A percentile compares a stretch with the other conserved stretches of the same genome.
phyloP scores from a whole-genome alignment of 1,139 yeast species.

The Candida sp. region DNA sequence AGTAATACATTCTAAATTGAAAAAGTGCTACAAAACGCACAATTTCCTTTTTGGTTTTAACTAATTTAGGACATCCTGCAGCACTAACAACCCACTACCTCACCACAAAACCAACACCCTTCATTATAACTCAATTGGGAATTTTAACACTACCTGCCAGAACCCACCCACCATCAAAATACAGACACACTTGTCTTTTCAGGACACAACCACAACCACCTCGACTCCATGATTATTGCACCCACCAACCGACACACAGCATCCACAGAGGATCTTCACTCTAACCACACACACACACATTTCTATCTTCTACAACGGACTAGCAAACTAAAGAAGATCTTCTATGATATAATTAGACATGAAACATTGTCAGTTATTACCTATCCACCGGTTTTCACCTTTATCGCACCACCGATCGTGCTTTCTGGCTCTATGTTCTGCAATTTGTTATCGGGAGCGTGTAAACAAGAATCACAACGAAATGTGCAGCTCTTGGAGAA shows the following conservation, averaged over 20 bases:
- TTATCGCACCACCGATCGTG: not conserved
- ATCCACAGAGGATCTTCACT: not conserved
- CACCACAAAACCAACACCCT: not conserved
- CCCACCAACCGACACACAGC: not conserved
- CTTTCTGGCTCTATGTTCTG: not conserved
- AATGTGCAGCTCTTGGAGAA: not conserved
- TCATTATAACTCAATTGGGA: too few relatives aligned
- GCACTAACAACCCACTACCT: not conserved
- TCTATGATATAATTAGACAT: not conserved
- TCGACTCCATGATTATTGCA: not conserved
- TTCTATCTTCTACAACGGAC: not conserved
- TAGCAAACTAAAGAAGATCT: not conserved
- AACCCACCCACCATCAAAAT: too few relatives aligned
- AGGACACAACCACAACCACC: not conserved
- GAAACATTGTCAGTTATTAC: conserved; percentile 1
- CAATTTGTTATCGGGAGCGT: not conserved
- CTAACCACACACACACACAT: not conserved
- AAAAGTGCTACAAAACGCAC: not conserved
- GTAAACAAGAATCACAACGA: not conserved
- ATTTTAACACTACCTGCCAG: too few relatives aligned
- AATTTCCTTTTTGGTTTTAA: not conserved
- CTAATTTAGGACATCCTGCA: not conserved
- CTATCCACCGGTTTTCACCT: not conserved
- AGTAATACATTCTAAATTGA: not conserved
- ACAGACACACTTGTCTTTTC: not conserved